Conservation (phyloP, 2,329 filamentous ascomycete genomes). For the Aquanectria penicillioides region DNA sequence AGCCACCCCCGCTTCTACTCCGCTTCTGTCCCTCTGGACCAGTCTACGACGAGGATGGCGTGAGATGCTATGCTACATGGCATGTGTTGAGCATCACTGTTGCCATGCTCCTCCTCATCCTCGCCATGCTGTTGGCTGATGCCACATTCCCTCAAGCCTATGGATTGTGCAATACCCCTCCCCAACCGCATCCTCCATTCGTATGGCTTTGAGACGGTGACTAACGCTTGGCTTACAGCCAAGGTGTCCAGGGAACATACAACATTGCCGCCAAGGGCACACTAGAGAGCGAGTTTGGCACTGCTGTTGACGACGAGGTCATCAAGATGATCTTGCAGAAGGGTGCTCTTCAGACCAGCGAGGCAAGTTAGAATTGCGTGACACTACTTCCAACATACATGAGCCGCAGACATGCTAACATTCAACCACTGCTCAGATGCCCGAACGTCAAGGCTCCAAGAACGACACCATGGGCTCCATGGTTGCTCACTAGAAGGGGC, state of each 20-base stretch:
- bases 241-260: conserved; percentile 83
- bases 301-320: conserved; percentile 79
- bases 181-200: too few species aligned
- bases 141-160: too few species aligned
- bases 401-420: conserved; percentile 11
- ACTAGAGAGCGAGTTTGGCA: conserved; percentile 90
- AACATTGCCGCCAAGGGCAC: conserved; percentile 79
- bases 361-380: conserved; percentile 52
- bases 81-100: background rate
- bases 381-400: background rate
- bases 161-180: too few species aligned
- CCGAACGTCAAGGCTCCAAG: conserved; percentile 61
- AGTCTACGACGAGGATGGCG: background rate
- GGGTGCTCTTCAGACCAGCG: conserved; percentile 72
- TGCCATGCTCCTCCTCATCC: background rate
- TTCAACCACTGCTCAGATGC: conserved; percentile 51
- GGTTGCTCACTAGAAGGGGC: conserved; percentile 51
- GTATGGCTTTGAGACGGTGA: too few species aligned
- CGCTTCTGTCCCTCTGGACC: background rate
- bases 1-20: conserved; percentile 49
- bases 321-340: conserved; percentile 84
- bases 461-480: conserved; percentile 62
- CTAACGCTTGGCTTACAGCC: conserved; percentile 61
- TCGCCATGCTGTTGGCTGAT: background rate
- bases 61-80: background rate